Evolutionary conservation across 306 rosid genomes (phyloP).

Genomic region (Herpetospermum pedunculosum): DNA sequence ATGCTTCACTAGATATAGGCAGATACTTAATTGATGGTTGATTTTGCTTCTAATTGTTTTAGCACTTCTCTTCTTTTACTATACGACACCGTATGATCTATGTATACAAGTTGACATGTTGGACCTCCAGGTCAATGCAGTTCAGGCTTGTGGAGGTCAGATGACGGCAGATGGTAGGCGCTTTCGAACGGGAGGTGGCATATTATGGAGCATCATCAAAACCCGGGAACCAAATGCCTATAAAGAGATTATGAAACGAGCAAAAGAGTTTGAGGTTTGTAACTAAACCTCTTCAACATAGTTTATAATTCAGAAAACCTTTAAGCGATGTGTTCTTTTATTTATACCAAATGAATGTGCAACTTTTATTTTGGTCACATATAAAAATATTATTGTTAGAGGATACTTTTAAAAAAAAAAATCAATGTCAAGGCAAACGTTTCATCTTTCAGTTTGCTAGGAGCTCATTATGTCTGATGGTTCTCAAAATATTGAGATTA

Average conservation of each 20-base stretch:
- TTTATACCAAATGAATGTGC: not conserved
- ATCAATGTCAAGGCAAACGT: not conserved
- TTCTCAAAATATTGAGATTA: not conserved
- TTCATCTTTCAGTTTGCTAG: not conserved
- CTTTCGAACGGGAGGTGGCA: slow-evolving; percentile 66
- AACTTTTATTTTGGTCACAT: not conserved
- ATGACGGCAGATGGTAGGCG: slow-evolving; percentile 68
- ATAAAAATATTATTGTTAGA: not conserved
- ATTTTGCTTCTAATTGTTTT: not conserved
- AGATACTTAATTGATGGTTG: not conserved
- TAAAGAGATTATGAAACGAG: slow-evolving; percentile 80
- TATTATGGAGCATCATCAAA: slow-evolving; percentile 77
- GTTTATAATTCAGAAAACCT: not conserved
- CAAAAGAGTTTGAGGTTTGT: slow-evolving; percentile 76
- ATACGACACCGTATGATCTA: not conserved
- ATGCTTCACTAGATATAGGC: not conserved
- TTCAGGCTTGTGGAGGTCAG: slow-evolving; percentile 87
- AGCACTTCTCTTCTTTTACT: not conserved
- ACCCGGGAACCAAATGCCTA: slow-evolving; percentile 68
- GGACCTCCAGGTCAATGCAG: slow-evolving; percentile 59
- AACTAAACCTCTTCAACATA: not conserved
- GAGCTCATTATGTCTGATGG: not conserved
- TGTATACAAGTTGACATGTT: not conserved
- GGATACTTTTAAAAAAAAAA: not conserved
- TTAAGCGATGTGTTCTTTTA: not conserved